These are phyloP conservation scores for Candida sanyaensis DNA, from an alignment of 1,139 yeast species.

Conservation along the genomic window DNA sequence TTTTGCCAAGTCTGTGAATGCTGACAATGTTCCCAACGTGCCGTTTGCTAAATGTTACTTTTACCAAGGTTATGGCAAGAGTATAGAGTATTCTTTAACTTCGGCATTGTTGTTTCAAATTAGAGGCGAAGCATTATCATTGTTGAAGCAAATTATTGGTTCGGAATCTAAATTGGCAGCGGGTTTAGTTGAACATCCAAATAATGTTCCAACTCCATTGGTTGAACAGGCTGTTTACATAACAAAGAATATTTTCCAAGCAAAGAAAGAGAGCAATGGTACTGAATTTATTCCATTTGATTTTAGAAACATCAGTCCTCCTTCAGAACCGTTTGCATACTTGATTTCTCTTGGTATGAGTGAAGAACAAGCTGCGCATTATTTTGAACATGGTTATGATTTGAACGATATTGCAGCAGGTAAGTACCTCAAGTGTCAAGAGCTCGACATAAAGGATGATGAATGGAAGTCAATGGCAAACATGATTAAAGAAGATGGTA, in stretches of 20 bases:
- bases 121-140: conserved; percentile 37
- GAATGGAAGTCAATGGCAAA: conserved; percentile 22
- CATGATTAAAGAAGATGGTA: conserved; percentile 13
- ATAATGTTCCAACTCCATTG: conserved; percentile 28
- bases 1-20: conserved; percentile 38
- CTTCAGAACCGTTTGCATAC: conserved; percentile 51
- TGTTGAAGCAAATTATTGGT: conserved; percentile 32
- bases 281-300: conserved; percentile 44
- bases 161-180: conserved; percentile 14
- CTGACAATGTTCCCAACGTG: conserved; percentile 23
- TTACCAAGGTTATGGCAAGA: conserved; percentile 22
- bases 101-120: conserved; percentile 43
- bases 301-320: conserved; percentile 52
- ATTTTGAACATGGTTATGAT: conserved; percentile 30
- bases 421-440: conserved; percentile 27
- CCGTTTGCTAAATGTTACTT: conserved; percentile 29
- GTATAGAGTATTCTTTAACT: conserved; percentile 21
- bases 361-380: conserved; percentile 39
- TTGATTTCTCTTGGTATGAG: conserved; percentile 47
- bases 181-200: conserved; percentile 12
- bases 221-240: conserved; percentile 40
- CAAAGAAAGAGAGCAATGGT: conserved; percentile 25
- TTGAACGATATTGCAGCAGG: conserved; percentile 20
- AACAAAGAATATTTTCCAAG: conserved; percentile 31
- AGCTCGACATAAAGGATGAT: conserved; percentile 23